A percentile compares a stretch with the other conserved stretches of the same genome.
phyloP scores from a whole-genome alignment of 345 rosid species.

The Gossypium bickii region DNA sequence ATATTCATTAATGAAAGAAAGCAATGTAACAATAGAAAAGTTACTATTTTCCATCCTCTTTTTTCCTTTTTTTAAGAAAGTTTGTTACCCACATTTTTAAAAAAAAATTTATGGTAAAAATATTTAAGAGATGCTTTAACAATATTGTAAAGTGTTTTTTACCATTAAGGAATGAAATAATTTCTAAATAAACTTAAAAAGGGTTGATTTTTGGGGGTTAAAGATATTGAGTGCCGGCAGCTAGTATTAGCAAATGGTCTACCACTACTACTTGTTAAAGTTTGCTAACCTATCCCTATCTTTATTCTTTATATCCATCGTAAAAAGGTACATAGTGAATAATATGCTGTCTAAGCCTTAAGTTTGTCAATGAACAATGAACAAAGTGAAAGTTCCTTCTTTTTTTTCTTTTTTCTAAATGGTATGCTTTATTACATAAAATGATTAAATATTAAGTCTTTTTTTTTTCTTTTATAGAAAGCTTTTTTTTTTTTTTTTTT shows the following conservation, averaged over 20 bases:
- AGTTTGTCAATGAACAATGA: not conserved
- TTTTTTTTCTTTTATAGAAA: not conserved
- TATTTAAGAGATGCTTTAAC: too few species aligned
- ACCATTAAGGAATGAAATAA: not conserved
- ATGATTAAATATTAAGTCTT: not conserved
- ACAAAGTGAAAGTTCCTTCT: not conserved
- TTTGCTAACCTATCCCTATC: not conserved
- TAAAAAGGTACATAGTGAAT: not conserved
- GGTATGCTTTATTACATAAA: not conserved
- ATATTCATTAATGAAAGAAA: slow-evolving; percentile 24
- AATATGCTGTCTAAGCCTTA: not conserved
- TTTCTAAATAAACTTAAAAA: not conserved
- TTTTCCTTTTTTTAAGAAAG: not conserved
- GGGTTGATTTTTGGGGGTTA: not conserved
- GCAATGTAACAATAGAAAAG: slow-evolving; percentile 5
- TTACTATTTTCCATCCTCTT: not conserved
- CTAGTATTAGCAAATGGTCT: not conserved
- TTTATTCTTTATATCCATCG: not conserved
- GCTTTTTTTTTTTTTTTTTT: not conserved
- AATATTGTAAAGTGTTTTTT: not conserved
- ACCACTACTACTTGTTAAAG: not conserved
- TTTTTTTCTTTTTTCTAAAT: not conserved
- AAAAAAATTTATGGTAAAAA: not conserved
- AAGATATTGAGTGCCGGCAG: not conserved
- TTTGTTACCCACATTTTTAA: not conserved